A percentile compares a stretch with the other conserved stretches of the same genome.
Conservation (phyloP, 306 rosid genomes). For the Rosa rugosa region DNA sequence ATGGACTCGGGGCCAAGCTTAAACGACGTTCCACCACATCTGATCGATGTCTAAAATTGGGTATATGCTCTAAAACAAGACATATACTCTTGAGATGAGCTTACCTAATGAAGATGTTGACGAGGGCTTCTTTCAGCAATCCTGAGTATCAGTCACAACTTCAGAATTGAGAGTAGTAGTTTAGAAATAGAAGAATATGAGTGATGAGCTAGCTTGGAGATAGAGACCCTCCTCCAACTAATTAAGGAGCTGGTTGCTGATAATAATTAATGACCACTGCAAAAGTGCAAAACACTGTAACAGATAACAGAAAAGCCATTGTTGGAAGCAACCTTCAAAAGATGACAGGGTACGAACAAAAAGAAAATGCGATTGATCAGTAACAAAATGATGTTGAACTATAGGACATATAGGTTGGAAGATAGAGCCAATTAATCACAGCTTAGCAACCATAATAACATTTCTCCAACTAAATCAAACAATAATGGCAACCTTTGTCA, state of each 20-base stretch:
- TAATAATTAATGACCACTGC: background rate
- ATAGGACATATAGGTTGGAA: background rate
- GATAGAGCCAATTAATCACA: background rate
- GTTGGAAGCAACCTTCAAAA: slow-evolving; percentile 3
- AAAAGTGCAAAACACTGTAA: background rate
- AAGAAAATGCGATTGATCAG: background rate
- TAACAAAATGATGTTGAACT: background rate
- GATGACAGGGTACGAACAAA: background rate
- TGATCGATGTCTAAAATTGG: background rate
- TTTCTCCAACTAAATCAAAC: background rate
- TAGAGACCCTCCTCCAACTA: slow-evolving; percentile 5
- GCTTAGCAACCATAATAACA: background rate
- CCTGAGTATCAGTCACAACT: background rate
- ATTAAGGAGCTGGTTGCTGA: background rate
- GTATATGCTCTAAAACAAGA: background rate
- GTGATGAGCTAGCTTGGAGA: background rate
- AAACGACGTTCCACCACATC: background rate
- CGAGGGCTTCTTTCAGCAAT: background rate
- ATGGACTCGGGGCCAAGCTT: background rate
- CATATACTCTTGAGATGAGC: background rate
- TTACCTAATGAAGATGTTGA: background rate
- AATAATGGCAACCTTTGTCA: background rate
- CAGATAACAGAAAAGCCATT: slow-evolving; percentile 9
- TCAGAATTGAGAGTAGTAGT: background rate
- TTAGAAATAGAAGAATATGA: background rate